Evolutionary conservation across 345 rosid genomes (phyloP), one percentile per base, ranked within the genome.

Genomic region (Balakata baccata): DNA sequence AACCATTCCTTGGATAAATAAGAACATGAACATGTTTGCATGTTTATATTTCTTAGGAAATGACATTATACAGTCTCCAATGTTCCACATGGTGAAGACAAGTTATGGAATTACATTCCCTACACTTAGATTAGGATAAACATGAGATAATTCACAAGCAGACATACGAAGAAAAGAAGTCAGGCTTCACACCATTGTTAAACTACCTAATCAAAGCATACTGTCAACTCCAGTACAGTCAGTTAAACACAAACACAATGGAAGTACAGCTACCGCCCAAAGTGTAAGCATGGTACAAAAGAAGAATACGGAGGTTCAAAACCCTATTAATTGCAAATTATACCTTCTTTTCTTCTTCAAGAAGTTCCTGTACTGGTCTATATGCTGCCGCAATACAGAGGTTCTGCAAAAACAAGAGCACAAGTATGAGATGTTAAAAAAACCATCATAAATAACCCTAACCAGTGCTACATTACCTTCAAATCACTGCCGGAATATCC

Each of bases 401-500:
- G 80, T 96, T 96, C 98, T 96, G 86, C 74, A 69, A 59, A 78
- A 22, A 58, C 38, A 69, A 12, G 71, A 77, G 67, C 20, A 69
- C 6, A n/a, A 61, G 38, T 23, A 43, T 46, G 29, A 79, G 75
- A 47, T 61, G 4, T 23, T 8, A 66, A 17, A 41, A 41, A 37
- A 77, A 58, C 43, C 71, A 64, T 29, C 43, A 12, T 16, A 38
- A 71, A 43, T 59, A 61, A 58, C 65, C 13, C 22, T 59, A 50
- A 72, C 64, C 52, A 11, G 22, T 46, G 11, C 50, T 45, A 67
- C 52, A 64, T 67, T 81, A 95, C 99, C 99, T 96, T 96, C 66
- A 96, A 85, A 86, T 96, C 99, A 77, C 99, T 96, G 59, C 99
- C 99, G 59, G 98, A 96, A 78, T 96, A 96, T 75, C 99, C 99